Conservation (phyloP, 352 stramenopile species). For the Pythium guiyangense region DNA sequence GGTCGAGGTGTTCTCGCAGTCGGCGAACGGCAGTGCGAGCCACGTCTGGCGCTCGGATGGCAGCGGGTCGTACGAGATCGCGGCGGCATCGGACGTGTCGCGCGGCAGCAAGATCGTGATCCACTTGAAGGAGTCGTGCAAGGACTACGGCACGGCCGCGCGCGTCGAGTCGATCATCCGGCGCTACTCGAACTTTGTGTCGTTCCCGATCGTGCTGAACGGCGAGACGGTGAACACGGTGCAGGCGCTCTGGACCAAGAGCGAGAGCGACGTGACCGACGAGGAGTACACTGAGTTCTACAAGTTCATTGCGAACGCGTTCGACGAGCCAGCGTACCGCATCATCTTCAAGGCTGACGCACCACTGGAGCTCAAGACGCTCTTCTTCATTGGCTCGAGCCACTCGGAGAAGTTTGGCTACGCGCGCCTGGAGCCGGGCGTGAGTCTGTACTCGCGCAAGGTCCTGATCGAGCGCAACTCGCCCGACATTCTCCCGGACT, state of each 20-base stretch:
- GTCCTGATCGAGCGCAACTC: constrained; percentile 99
- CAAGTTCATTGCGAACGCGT: constrained; percentile 95
- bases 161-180: constrained; percentile 96
- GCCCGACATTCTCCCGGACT: constrained; percentile 97
- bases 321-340: constrained; percentile 91
- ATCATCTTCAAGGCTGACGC: constrained; percentile 98
- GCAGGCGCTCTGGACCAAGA: constrained; percentile 97
- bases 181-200: constrained; percentile 99
- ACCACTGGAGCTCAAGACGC: constrained; percentile 97
- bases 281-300: constrained; percentile 98
- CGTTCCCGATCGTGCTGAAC: constrained; percentile 98
- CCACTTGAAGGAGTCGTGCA: constrained; percentile 95
- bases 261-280: constrained; percentile 93
- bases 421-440: constrained; percentile 93
- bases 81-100: constrained; percentile 54
- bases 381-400: constrained; percentile 96
- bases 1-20: constrained; percentile 92
- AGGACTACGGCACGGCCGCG: constrained; percentile 91
- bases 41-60: constrained; percentile 79
- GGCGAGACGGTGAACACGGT: constrained; percentile 97
- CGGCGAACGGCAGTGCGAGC: constrained; percentile 43
- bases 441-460: constrained; percentile 98
- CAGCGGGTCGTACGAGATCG: constrained; percentile 80
- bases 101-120: constrained; percentile 97
- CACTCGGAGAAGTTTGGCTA: constrained; percentile 97